A percentile compares a stretch with the other conserved stretches of the same genome.
These are phyloP conservation scores for Penicillium sp. DNA, from an alignment of 2,329 filamentous ascomycete genomes.

Conservation along the genomic window DNA sequence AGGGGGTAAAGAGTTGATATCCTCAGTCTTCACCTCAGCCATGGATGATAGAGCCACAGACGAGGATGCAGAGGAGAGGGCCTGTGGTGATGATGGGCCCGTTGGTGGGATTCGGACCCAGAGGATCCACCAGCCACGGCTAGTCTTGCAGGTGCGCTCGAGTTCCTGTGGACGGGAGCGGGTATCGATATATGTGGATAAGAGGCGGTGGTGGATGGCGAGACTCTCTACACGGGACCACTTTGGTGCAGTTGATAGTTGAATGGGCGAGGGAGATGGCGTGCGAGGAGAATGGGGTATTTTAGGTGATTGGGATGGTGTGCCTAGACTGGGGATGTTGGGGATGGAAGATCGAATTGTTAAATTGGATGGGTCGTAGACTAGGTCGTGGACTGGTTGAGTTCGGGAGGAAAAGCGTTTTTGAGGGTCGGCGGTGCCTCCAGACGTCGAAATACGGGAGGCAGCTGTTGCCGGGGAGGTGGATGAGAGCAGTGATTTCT, in stretches of 20 bases:
- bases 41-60: conserved; percentile 14
- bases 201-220: conserved; percentile 60
- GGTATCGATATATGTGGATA: conserved; percentile 57
- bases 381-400: conserved; percentile 57
- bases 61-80: conserved; percentile 14
- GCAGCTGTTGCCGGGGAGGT: conserved; percentile 46
- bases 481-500: conserved; percentile 46
- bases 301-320: conserved; percentile 22
- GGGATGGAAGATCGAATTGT: conserved; percentile 63
- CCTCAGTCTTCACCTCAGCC: conserved; percentile 2
- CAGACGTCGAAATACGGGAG: conserved; percentile 36
- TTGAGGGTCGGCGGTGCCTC: conserved; percentile 35
- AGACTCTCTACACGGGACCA: conserved; percentile 61
- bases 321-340: conserved; percentile 59
- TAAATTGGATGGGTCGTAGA: conserved; percentile 59
- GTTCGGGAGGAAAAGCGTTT: conserved; percentile 31
- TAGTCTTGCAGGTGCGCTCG: conserved; percentile 63
- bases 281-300: conserved; percentile 40
- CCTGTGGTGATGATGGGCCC: not conserved
- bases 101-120: conserved; percentile 56
- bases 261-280: conserved; percentile 58
- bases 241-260: conserved; percentile 31
- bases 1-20: not conserved
- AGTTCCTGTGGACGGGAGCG: conserved; percentile 49
- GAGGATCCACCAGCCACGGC: conserved; percentile 66